These are phyloP conservation scores for Soucietia sequanensis DNA, from an alignment of 805 yeast genomes.

Conservation along the genomic window DNA sequence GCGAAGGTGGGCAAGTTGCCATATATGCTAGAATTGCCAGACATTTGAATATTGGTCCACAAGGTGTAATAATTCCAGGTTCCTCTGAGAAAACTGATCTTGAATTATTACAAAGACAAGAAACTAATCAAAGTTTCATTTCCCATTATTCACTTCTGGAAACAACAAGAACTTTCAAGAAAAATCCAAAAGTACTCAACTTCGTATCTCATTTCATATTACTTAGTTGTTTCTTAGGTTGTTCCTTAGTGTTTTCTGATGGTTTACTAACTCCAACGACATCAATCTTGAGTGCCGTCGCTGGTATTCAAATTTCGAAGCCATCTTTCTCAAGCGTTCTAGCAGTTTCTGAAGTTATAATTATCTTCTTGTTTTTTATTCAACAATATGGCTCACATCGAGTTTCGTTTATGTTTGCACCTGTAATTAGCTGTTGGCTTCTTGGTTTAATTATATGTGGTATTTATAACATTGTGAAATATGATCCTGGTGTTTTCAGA, in stretches of 20 bases:
- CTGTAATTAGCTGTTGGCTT: slow-evolving; percentile 54
- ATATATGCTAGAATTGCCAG: slow-evolving; percentile 58
- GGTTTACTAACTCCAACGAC: slow-evolving; percentile 65
- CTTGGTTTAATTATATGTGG: slow-evolving; percentile 46
- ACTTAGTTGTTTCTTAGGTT: slow-evolving; percentile 49
- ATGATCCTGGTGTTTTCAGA: slow-evolving; percentile 44
- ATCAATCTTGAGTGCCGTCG: slow-evolving; percentile 56
- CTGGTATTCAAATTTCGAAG: slow-evolving; percentile 53
- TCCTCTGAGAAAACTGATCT: slow-evolving; percentile 28
- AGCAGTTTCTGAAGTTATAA: slow-evolving; percentile 49
- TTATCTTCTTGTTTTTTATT: slow-evolving; percentile 42
- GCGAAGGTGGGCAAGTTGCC: slow-evolving; percentile 68
- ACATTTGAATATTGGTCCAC: slow-evolving; percentile 45
- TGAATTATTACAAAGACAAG: slow-evolving; percentile 25
- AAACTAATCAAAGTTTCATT: slow-evolving; percentile 29
- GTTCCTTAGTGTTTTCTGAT: slow-evolving; percentile 57
- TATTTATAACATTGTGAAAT: slow-evolving; percentile 39
- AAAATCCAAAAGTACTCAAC: slow-evolving; percentile 24
- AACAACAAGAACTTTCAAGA: too few species aligned
- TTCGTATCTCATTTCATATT: slow-evolving; percentile 32
- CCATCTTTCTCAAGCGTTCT: slow-evolving; percentile 46
- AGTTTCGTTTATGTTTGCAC: slow-evolving; percentile 52
- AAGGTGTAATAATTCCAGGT: slow-evolving; percentile 44
- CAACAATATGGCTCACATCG: slow-evolving; percentile 52
- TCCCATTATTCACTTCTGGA: slow-evolving; percentile 13